Evolutionary conservation across 1,139 yeast species (phyloP), one percentile per base, ranked within the genome.

Genomic region (Nakaseomyces kungkrabaensis): DNA sequence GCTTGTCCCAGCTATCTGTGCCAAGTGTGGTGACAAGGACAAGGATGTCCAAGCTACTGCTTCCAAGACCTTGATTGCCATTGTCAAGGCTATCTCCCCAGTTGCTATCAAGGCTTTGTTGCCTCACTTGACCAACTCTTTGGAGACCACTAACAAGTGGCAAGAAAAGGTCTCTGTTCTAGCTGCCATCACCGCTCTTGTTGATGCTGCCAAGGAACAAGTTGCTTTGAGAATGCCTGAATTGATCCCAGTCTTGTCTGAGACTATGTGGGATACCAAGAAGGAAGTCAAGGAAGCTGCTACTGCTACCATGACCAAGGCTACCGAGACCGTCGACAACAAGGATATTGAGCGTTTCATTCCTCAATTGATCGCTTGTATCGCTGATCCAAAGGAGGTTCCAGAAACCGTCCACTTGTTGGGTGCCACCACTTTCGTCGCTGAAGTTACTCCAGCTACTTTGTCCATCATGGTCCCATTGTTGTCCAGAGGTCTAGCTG

Each of bases 241-340:
- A 79, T 83, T 92, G 74, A 90, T 92, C 68, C 98, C 98, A 73
- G 94, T 85, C 61, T 79, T 92, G 68, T 92, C 98, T 62, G 98
- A 92, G 79, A 87, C 97, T 66, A 92, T 92, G 97, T 92, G 98
- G 98, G 98, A 92, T 75, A 92, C 98, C 76, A 92, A 92, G 83
- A 80, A 81, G 74, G 97, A 92, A 71, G 97, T 92, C 72, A 92
- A 92, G 85, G 82, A 80, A 66, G 95, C 94, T 70, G 97, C 98
- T 62, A 85, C 95, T 67, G 83, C 82, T 67, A 88, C 97, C 72
- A 89, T 92, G 81, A 81, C 90, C 74, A 87, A 88, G 77, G 84
- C 96, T 63, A 92, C 98, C 66, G 94, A 89, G 73, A 89, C 97
- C 69, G 92, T 92, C 68, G 95, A 92, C 75, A 92, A 92, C 90